Base-by-base conservation (phyloP, 768 basidiomycete species). In the Termitomyces sp. region DNA sequence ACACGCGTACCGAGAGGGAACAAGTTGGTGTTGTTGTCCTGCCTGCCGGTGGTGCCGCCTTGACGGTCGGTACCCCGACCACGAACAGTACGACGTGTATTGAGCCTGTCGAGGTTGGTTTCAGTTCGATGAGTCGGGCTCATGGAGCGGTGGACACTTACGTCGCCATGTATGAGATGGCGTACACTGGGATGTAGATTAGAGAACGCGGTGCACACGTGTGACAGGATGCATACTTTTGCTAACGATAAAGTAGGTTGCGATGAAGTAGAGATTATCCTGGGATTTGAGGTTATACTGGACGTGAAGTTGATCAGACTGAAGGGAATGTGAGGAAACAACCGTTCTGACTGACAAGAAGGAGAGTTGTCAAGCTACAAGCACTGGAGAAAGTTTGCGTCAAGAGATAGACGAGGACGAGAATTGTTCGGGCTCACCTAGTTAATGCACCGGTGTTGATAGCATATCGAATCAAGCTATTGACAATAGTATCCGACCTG, bases 381-480 rank as follows among this genome's bases (percentile, higher is more conserved):
- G 76, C 74, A 40, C 77, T 78, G 55, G n/a, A 44, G 41, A 16
- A 30, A 14, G 18, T 52, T 16, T 36, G 49, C n/a, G 26, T 52
- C 38, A 52, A n/a, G 18, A 8, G 36, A n/a, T n/a, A 6, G 11
- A 32, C 13, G 47, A 33, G 30, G 30, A 9, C 16, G 1, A 22
- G 26, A 13, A 33, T 24, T 9, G 35, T 20, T 8, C 26, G 10
- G 2, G 5, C 58, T 51, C 63, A 81, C 86, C 83, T 82, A 7
- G 86, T 87, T 38, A 89, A 53, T 13, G 77, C 72, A 26, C 87
- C 87, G 0, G 87, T 88, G 60, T 84, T 86, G 36, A 89, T 77
- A 10, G 87, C 85, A 62, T 86, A 86, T 47, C 77, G 64, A 24
- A 77, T 80, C 7, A 89, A 69, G 30, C 68, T 78, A 60, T 79